phyloP scores from a whole-genome alignment of 2,329 filamentous ascomycete species.

The Cercospora citrullina region DNA sequence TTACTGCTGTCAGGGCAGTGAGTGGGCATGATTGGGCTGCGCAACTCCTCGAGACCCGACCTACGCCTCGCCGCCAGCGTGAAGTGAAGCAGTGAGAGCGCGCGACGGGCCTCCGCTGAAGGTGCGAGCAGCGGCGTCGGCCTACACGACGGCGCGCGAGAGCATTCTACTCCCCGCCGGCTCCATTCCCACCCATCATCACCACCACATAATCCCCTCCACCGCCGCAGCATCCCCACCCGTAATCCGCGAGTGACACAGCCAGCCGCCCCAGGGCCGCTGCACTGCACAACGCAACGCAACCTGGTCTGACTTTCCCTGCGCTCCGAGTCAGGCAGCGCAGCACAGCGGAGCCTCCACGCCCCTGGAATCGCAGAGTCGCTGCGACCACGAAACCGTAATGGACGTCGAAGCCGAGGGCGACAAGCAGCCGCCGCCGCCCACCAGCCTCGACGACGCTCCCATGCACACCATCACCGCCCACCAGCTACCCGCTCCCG shows the following conservation, averaged over 20 bases:
- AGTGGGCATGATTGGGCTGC: background rate
- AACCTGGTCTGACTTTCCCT: background rate
- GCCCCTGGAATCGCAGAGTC: conserved; percentile 1
- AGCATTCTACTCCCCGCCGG: background rate
- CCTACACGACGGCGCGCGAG: background rate
- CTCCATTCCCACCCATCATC: background rate
- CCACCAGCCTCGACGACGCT: conserved; percentile 47
- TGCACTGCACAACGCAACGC: background rate
- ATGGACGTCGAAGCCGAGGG: conserved; percentile 30
- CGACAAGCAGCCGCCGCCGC: conserved; percentile 19
- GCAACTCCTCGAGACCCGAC: background rate
- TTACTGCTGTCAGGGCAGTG: background rate
- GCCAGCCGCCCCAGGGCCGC: background rate
- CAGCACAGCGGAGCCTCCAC: background rate
- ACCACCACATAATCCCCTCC: background rate
- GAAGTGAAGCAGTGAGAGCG: background rate
- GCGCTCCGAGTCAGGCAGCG: conserved; percentile 3
- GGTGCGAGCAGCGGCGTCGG: background rate
- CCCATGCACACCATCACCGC: conserved; percentile 52
- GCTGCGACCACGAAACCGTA: conserved; percentile 2
- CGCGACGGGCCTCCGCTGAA: background rate
- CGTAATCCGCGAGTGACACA: conserved; percentile 18
- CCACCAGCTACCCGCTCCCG: conserved; percentile 44
- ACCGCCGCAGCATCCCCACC: conserved; percentile 25
- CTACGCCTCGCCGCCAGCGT: background rate